Base-by-base conservation (phyloP, 495 filamentous ascomycete species). In the Podospora tetraspora region DNA sequence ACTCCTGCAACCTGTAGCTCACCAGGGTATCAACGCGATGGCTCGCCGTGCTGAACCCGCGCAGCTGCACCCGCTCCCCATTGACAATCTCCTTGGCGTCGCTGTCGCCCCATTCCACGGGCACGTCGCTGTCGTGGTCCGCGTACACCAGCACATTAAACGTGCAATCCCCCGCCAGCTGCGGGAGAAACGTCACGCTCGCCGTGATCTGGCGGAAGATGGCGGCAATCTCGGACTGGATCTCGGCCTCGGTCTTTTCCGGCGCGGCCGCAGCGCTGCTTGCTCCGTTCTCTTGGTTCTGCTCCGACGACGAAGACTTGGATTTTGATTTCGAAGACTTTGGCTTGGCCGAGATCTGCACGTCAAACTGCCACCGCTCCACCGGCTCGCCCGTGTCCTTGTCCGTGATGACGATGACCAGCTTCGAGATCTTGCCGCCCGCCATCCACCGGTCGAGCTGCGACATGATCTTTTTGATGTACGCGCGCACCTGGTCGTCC, bases 121-220 rank as follows among this genome's bases (percentile, higher is more conserved):
- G 95, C 19, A 99, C 95, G 25, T 99, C 95, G 24, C 91, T 94
- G 78, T 97, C 93, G 9, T 93, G 95, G 75, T 98, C 95, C 52
- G 95, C 96, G 75, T 99, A 99, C 4, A 99, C 95, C 25, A 99
- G 84, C 23, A 99, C 94, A 76, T 99, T 99, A 84, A 99, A 99
- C 13, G 96, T 97, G 85, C 94, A 99, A 73, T 94, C 89, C 30
- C 93, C 92, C 59, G 91, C 89, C 3, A 99, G 86, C 79, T 97
- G 92, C 0, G 95, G 95, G 5, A 99, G 85, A 77, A 99, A 98
- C 3, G 95, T 97, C 21, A 99, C 95, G 0, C 93, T 97, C 4
- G 96, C 95, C 0, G 95, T 99, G 77, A 99, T 97, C 78, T 99
- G 95, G 11, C 95, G 90, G 82, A 98, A 99, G 60, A 99, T 91